A percentile compares a stretch with the other conserved stretches of the same genome.
Evolutionary conservation across 2,329 filamentous ascomycete genomes (phyloP).

Genomic region (Penicillium expansum): DNA sequence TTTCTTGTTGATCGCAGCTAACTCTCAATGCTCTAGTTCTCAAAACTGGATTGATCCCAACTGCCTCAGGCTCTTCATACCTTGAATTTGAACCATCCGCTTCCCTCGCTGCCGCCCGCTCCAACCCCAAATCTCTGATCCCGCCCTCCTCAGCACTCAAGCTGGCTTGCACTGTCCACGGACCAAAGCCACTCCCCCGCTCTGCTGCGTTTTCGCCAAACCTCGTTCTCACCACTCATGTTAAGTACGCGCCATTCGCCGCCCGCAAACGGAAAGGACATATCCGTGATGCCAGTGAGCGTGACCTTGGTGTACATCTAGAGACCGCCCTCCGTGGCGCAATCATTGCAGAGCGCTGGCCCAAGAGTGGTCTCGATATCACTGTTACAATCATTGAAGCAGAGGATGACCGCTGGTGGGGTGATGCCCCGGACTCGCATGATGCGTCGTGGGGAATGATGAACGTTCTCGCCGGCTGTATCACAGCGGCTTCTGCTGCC

Average conservation of each 20-base stretch:
- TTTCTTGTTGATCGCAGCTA: conserved; percentile 9
- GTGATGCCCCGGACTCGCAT: conserved; percentile 48
- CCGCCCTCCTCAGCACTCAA: conserved; percentile 70
- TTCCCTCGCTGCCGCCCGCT: conserved; percentile 44
- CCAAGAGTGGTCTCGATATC: conserved; percentile 97
- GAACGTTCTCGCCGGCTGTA: conserved; percentile 86
- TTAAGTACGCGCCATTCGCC: conserved; percentile 96
- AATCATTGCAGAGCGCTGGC: conserved; percentile 91
- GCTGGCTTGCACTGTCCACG: conserved; percentile 88
- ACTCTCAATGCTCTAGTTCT: conserved; percentile 59
- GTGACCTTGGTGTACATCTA: conserved; percentile 85
- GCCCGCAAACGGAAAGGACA: conserved; percentile 79
- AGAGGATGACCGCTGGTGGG: conserved; percentile 74
- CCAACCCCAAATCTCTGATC: conserved; percentile 48
- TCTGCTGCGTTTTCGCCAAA: conserved; percentile 91
- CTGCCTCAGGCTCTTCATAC: conserved; percentile 86
- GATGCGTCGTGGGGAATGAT: conserved; percentile 80
- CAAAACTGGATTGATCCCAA: conserved; percentile 87
- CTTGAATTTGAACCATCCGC: conserved; percentile 51
- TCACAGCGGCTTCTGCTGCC: conserved; percentile 89
- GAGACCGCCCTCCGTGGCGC: conserved; percentile 87
- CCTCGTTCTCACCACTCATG: conserved; percentile 83
- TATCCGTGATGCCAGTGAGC: conserved; percentile 77
- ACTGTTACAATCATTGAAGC: conserved; percentile 91
- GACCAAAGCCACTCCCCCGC: conserved; percentile 83